These are phyloP conservation scores for Aspergillus conjunctus DNA, from an alignment of 495 filamentous ascomycete species.

Conservation along the genomic window DNA sequence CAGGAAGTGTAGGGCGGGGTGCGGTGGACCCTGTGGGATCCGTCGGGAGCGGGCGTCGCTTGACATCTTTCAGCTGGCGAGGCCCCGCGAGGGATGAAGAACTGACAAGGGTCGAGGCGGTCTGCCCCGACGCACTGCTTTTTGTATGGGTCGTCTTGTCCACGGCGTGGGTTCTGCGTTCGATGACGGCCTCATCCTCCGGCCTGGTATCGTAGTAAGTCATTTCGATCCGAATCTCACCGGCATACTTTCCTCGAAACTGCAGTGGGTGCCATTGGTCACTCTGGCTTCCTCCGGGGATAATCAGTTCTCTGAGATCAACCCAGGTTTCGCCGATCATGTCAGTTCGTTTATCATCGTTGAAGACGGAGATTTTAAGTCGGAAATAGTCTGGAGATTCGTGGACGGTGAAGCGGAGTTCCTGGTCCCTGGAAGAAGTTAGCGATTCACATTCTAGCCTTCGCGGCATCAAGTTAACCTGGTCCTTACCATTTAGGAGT, in stretches of 20 bases:
- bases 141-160: conserved; percentile 39
- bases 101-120: conserved; percentile 24
- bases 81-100: conserved; percentile 56
- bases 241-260: conserved; percentile 91
- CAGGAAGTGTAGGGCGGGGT: conserved; percentile 30
- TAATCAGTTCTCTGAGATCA: conserved; percentile 75
- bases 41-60: conserved; percentile 76
- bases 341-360: conserved; percentile 95
- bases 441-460: conserved; percentile 23
- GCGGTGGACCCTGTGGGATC: conserved; percentile 58
- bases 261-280: conserved; percentile 88
- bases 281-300: conserved; percentile 84
- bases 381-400: conserved; percentile 94
- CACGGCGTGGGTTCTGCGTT: conserved; percentile 52
- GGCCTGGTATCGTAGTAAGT: conserved; percentile 93
- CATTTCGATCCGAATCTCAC: conserved; percentile 91
- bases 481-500: conserved; percentile 85
- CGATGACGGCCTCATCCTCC: conserved; percentile 65
- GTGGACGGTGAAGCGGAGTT: conserved; percentile 93
- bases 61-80: conserved; percentile 63
- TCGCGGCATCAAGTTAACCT: neutral
- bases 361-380: conserved; percentile 93
- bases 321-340: conserved; percentile 93
- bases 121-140: neutral
- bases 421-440: conserved; percentile 76